These are phyloP conservation scores for Astraeus odoratus DNA, from an alignment of 768 basidiomycete genomes.

Conservation along the genomic window DNA sequence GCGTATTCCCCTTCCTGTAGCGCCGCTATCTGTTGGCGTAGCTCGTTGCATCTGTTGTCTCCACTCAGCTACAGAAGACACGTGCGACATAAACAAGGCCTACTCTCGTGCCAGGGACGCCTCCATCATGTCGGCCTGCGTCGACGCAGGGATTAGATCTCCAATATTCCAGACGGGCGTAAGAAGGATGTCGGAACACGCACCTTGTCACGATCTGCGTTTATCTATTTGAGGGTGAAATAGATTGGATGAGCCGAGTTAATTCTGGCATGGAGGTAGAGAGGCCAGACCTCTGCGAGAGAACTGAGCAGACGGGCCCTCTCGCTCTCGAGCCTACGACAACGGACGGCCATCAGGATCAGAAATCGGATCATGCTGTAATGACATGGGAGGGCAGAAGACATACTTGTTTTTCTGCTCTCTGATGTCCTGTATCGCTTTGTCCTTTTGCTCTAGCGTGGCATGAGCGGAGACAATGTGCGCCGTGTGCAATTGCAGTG, in stretches of 20 bases:
- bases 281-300: slow-evolving; percentile 54
- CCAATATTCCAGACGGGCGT: slow-evolving; percentile 1
- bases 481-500: slow-evolving; percentile 79
- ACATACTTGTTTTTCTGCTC: slow-evolving; percentile 82
- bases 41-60: slow-evolving; percentile 49
- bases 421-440: slow-evolving; percentile 70
- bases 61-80: slow-evolving; percentile 6
- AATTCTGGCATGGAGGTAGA: slow-evolving; percentile 1
- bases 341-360: slow-evolving; percentile 10
- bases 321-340: slow-evolving; percentile 65
- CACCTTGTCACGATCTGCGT: slow-evolving; percentile 76
- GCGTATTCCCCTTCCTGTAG: slow-evolving; percentile 76
- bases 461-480: slow-evolving; percentile 83
- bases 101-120: slow-evolving; percentile 65
- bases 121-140: slow-evolving; percentile 66
- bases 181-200: slow-evolving; percentile 3
- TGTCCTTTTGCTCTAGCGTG: slow-evolving; percentile 69
- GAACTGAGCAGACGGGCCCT: slow-evolving; percentile 59
- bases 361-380: slow-evolving; percentile 4
- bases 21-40: slow-evolving; percentile 56
- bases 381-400: neutral
- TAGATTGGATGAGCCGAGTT: slow-evolving; percentile 2
- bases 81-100: slow-evolving; percentile 14
- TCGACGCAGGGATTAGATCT: slow-evolving; percentile 1
- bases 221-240: slow-evolving; percentile 40